Evolutionary conservation across 192 early-diverging fungal genomes (phyloP), one percentile per base, ranked within the genome.

Genomic region (Rhizoclosmatium globosum): DNA sequence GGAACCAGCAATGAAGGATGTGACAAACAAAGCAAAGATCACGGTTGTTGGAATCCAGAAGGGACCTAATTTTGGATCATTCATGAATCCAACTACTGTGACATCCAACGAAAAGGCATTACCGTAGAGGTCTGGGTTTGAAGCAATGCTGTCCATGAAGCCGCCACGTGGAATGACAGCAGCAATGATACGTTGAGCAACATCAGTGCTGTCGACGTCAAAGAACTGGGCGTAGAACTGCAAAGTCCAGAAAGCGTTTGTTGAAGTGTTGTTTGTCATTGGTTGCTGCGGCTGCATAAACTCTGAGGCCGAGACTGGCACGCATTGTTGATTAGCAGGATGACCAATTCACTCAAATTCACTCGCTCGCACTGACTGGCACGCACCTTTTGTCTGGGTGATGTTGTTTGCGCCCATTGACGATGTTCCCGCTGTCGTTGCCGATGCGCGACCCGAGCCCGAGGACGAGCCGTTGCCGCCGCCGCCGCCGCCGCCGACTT

Each of bases 31-130:
- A n/a, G 90, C 76, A 70, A 99, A 97, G 39, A 99, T 93, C n/a
- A 97, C 95, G 2, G 96, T 97, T 0, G 96, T 98, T 7, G 96
- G 85, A 59, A 99, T 95, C 98, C 98, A 99, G 82, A 99, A 97
- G 0, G 98, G 97, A 21, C 98, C 92, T 93, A 71, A 48, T 11
- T 11, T 31, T 31, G 31, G 31, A 0, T 31, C 31, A 31, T 31
- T 31, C 31, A 41, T n/a, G 44, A 31, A 31, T 31, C 0, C 31
- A 31, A 31, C 31, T 31, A 31, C 31, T 31, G 31, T 31, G 31
- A 31, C 31, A 31, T 31, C 31, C 31, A 31, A 31, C 31, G 31
- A 31, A 31, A 31, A 31, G 31, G 31, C 0, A 64, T 38, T 87
- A 93, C 92, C 98, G 87, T 96, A 99, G 50, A 99, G 89, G 83